Percentiles rank a stretch among this genome's conserved stretches.
Conservation (phyloP, 1,284 basidiomycete genomes). For the Fomitopsis schrenkii region DNA sequence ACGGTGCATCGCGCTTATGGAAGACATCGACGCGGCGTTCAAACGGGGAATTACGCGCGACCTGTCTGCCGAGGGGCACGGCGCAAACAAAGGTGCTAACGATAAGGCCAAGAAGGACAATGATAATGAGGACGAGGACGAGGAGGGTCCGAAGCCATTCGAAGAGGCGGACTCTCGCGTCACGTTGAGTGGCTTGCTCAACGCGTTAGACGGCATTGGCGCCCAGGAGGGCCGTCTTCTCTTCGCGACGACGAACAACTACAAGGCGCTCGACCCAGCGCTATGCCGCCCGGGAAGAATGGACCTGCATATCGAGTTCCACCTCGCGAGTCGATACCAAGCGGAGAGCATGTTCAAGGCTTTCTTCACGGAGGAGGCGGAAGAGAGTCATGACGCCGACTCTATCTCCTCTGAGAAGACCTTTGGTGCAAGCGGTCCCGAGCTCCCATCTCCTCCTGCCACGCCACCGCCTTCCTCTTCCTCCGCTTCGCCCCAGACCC, state of each 20-base stretch:
- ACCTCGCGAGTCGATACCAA: slow-evolving; percentile 63
- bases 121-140: neutral
- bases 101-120: neutral
- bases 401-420: slow-evolving; percentile 2
- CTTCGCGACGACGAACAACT: slow-evolving; percentile 76
- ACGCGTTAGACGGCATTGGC: slow-evolving; percentile 71
- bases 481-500: slow-evolving; percentile 29
- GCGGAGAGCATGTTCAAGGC: slow-evolving; percentile 57
- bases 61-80: slow-evolving; percentile 19
- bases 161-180: slow-evolving; percentile 33
- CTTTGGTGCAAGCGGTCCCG: slow-evolving; percentile 10
- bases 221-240: slow-evolving; percentile 75
- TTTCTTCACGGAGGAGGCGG: slow-evolving; percentile 46
- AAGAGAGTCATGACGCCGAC: neutral
- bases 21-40: slow-evolving; percentile 78
- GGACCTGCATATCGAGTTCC: slow-evolving; percentile 74
- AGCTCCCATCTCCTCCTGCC: neutral
- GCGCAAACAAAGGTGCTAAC: neutral
- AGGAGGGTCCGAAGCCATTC: neutral
- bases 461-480: neutral
- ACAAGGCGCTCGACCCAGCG: slow-evolving; percentile 62
- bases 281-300: slow-evolving; percentile 73
- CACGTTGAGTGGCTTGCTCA: slow-evolving; percentile 68
- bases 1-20: slow-evolving; percentile 73
- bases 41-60: slow-evolving; percentile 28